These are phyloP conservation scores for Zarea fungicola DNA, from an alignment of 2,329 filamentous ascomycete species.

Conservation along the genomic window DNA sequence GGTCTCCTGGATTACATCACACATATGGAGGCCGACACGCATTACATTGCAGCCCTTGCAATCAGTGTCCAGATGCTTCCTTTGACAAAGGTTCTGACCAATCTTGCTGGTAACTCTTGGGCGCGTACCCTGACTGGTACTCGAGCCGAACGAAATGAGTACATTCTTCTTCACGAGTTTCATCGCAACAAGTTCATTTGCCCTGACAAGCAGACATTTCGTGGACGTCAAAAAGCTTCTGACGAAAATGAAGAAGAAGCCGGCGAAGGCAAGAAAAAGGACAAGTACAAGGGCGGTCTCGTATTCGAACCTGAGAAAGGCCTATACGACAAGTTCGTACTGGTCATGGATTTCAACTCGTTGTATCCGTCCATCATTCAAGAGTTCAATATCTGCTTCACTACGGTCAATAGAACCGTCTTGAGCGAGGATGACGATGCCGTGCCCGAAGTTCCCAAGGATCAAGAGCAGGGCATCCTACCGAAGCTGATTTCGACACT, in stretches of 20 bases:
- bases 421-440: slow-evolving; percentile 72
- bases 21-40: slow-evolving; percentile 92
- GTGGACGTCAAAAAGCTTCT: slow-evolving; percentile 65
- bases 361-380: slow-evolving; percentile 98
- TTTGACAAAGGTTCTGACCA: slow-evolving; percentile 90
- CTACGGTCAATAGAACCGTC: slow-evolving; percentile 77
- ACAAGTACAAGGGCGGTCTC: slow-evolving; percentile 97
- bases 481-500: slow-evolving; percentile 88
- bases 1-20: slow-evolving; percentile 90
- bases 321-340: slow-evolving; percentile 93
- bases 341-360: slow-evolving; percentile 99
- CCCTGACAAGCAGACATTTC: slow-evolving; percentile 86
- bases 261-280: slow-evolving; percentile 86
- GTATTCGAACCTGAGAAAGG: slow-evolving; percentile 98
- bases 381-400: slow-evolving; percentile 99
- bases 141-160: slow-evolving; percentile 95
- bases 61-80: slow-evolving; percentile 87
- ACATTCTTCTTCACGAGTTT: slow-evolving; percentile 97
- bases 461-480: slow-evolving; percentile 77
- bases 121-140: slow-evolving; percentile 92
- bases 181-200: slow-evolving; percentile 96
- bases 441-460: slow-evolving; percentile 78
- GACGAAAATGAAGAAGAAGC: slow-evolving; percentile 68
- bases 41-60: slow-evolving; percentile 88
- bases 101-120: slow-evolving; percentile 97